phyloP scores from a whole-genome alignment of 805 yeast species.

The Candida peoriensis region DNA sequence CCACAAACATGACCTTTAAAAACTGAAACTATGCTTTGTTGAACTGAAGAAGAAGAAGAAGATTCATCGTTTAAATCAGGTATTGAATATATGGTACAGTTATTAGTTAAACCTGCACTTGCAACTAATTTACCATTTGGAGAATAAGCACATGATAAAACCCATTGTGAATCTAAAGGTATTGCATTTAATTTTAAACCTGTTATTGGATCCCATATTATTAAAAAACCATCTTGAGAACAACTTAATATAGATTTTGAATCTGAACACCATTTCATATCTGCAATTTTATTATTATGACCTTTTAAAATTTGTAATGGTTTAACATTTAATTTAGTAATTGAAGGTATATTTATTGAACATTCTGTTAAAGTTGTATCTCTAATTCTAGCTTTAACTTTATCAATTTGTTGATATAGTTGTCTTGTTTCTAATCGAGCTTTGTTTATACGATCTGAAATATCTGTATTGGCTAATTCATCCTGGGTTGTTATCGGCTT shows the following conservation, averaged over 20 bases:
- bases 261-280: conserved; percentile 63
- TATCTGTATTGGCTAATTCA: too few relatives aligned
- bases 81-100: conserved; percentile 62
- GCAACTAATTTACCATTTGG: conserved; percentile 66
- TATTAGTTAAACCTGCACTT: conserved; percentile 78
- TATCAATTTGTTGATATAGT: conserved; percentile 46
- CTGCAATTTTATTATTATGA: conserved; percentile 70
- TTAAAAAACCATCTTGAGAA: conserved; percentile 81
- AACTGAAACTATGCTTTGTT: conserved; percentile 42
- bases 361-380: conserved; percentile 42
- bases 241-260: conserved; percentile 61
- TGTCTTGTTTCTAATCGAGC: conserved; percentile 43
- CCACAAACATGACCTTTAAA: conserved; percentile 83
- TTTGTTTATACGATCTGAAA: conserved; percentile 21
- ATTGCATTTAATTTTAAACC: conserved; percentile 70
- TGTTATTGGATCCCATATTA: conserved; percentile 76
- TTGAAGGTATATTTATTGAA: conserved; percentile 20
- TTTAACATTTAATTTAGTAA: conserved; percentile 26
- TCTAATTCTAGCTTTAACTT: conserved; percentile 35
- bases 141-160: conserved; percentile 66
- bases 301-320: conserved; percentile 36
- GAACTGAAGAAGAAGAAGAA: conserved; percentile 28
- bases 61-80: conserved; percentile 12
- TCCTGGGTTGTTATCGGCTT: too few relatives aligned
- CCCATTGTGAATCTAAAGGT: conserved; percentile 73